Conservation (phyloP, 2,329 filamentous ascomycete species). For the Trichoderma pleuroti region DNA sequence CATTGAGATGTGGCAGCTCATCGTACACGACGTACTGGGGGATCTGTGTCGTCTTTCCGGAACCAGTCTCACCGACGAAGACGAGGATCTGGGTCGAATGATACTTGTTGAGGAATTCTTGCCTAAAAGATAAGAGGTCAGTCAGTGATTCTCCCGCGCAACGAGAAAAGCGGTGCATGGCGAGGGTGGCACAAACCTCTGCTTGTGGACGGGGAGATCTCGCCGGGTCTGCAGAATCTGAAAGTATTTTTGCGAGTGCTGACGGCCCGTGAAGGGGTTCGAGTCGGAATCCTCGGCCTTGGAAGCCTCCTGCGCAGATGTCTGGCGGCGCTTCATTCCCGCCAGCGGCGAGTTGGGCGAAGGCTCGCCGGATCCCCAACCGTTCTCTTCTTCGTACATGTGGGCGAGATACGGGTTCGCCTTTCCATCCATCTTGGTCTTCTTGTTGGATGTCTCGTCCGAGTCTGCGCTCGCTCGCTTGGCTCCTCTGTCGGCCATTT, state of each 20-base stretch:
- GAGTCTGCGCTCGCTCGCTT: constrained; percentile 46
- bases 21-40: constrained; percentile 98
- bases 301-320: constrained; percentile 71
- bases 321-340: constrained; percentile 71
- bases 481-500: constrained; percentile 41
- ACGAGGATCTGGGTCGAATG: constrained; percentile 94
- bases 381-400: constrained; percentile 57
- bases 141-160: neutral
- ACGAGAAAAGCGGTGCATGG: neutral
- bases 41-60: constrained; percentile 98
- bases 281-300: constrained; percentile 73
- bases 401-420: constrained; percentile 91
- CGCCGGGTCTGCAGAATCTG: constrained; percentile 80
- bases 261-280: constrained; percentile 80
- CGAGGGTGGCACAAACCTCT: constrained; percentile 56
- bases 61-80: constrained; percentile 98
- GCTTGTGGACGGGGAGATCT: constrained; percentile 85
- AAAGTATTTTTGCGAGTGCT: constrained; percentile 82
- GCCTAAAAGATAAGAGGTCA: constrained; percentile 44
- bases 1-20: constrained; percentile 80
- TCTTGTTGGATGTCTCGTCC: constrained; percentile 43
- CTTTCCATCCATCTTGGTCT: constrained; percentile 40
- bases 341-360: constrained; percentile 51
- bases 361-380: constrained; percentile 28
- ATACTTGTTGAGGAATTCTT: constrained; percentile 91